Percentiles rank a stretch among this genome's conserved stretches.
Conservation (phyloP, 305 asterid species). For the Plantago lanceolata region DNA sequence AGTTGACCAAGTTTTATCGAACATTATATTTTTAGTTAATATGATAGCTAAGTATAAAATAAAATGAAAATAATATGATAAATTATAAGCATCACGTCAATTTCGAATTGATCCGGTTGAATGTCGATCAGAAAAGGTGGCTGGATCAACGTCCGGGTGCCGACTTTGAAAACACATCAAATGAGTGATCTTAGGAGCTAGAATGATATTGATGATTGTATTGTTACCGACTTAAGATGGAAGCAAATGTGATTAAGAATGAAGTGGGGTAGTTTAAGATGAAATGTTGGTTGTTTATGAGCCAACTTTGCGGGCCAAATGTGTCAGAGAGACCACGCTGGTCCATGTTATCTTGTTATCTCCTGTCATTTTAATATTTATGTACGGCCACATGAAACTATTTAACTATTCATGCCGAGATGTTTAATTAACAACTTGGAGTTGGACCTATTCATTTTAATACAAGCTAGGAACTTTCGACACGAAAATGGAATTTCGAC, state of each 20-base stretch:
- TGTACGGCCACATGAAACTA: constrained; percentile 32
- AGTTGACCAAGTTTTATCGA: too few relatives aligned
- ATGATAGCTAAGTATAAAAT: too few relatives aligned
- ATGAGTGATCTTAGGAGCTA: too few relatives aligned
- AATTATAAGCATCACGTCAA: too few relatives aligned
- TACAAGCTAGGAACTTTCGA: neutral
- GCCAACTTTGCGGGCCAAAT: constrained; percentile 46
- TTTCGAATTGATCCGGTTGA: too few relatives aligned
- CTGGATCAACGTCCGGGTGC: too few relatives aligned
- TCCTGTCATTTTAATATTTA: constrained; percentile 21
- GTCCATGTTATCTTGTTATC: constrained; percentile 46
- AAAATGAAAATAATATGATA: too few relatives aligned
- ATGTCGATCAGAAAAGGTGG: too few relatives aligned
- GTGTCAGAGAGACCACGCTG: constrained; percentile 44
- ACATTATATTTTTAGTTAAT: too few relatives aligned
- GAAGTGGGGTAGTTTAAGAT: constrained; percentile 33
- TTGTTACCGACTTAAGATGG: constrained; percentile 43
- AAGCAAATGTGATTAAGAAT: constrained; percentile 40
- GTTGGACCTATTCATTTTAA: neutral
- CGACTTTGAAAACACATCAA: too few relatives aligned
- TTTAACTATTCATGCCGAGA: neutral
- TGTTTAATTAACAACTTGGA: neutral
- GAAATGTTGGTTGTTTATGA: constrained; percentile 29
- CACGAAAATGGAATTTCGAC: neutral
- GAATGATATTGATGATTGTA: neutral